Conservation (phyloP, 2,329 filamentous ascomycete genomes). For the Ceratocystiopsis sp. region DNA sequence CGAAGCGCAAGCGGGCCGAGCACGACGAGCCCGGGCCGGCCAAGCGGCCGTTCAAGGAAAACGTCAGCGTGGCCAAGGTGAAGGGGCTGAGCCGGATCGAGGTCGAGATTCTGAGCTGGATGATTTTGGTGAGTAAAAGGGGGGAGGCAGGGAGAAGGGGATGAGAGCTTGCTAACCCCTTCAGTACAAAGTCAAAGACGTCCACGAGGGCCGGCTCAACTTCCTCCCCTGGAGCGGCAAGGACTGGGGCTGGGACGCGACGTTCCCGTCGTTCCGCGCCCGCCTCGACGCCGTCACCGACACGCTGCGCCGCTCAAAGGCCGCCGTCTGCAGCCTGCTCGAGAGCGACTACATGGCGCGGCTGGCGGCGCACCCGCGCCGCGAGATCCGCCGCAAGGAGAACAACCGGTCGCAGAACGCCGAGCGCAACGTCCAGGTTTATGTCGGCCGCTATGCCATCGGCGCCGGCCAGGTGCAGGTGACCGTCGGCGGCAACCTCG, state of each 20-base stretch:
- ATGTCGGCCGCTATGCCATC: constrained; percentile 9
- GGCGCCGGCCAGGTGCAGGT: constrained; percentile 5
- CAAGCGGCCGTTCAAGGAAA: constrained; percentile 3
- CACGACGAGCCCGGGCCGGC: background rate
- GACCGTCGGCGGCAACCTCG: constrained; percentile 4
- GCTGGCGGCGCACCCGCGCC: constrained; percentile 8
- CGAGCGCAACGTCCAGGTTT: constrained; percentile 10
- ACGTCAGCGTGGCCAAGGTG: constrained; percentile 9
- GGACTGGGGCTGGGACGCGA: constrained; percentile 9
- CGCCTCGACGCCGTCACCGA: constrained; percentile 8
- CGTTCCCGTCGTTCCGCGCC: constrained; percentile 4
- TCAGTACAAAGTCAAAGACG: constrained; percentile 5
- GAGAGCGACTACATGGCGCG: constrained; percentile 8
- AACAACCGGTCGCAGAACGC: constrained; percentile 11
- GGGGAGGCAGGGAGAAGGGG: no score
- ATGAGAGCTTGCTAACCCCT: background rate
- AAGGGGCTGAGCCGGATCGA: constrained; percentile 9
- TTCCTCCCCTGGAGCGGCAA: constrained; percentile 9
- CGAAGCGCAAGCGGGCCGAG: background rate
- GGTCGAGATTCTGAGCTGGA: constrained; percentile 10
- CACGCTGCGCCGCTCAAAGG: constrained; percentile 8
- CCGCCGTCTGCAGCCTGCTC: constrained; percentile 9
- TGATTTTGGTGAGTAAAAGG: constrained; percentile 7
- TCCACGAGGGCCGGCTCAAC: constrained; percentile 6
- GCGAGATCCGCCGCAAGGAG: constrained; percentile 10